Conservation (phyloP, 805 yeast genomes). For the Trichomonascus vanleenenianus region DNA sequence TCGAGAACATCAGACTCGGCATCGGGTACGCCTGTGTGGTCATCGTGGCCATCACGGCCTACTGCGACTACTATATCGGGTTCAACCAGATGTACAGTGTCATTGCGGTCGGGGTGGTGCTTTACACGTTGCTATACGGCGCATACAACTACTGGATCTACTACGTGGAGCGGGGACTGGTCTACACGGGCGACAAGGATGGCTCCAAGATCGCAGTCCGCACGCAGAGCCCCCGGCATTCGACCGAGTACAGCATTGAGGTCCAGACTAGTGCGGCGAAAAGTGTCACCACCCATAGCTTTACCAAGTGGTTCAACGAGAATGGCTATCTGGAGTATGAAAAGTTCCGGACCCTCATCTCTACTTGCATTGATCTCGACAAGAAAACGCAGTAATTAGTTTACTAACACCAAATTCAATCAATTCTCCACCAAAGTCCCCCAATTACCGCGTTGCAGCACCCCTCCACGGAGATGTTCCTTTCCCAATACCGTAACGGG, state of each 20-base stretch:
- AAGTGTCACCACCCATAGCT: slow-evolving; percentile 6
- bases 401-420: no score
- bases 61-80: slow-evolving; percentile 25
- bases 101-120: slow-evolving; percentile 24
- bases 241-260: slow-evolving; percentile 15
- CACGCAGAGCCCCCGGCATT: slow-evolving; percentile 10
- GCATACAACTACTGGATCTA: slow-evolving; percentile 20
- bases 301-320: slow-evolving; percentile 19
- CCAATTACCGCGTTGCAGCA: no score
- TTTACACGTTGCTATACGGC: slow-evolving; percentile 22
- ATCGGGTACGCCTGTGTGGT: slow-evolving; percentile 25
- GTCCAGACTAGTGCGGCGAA: slow-evolving; percentile 9
- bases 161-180: slow-evolving; percentile 21
- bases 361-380: neutral
- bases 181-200: slow-evolving; percentile 24
- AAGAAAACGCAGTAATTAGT: neutral
- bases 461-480: no score
- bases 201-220: slow-evolving; percentile 4
- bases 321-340: slow-evolving; percentile 18
- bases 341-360: slow-evolving; percentile 12
- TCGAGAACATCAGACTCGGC: slow-evolving; percentile 23
- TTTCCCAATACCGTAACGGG: no score
- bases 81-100: slow-evolving; percentile 21
- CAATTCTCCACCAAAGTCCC: no score
- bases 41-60: slow-evolving; percentile 24